Base-by-base conservation (phyloP, 768 basidiomycete genomes). In the Paxillus rubicundulus region DNA sequence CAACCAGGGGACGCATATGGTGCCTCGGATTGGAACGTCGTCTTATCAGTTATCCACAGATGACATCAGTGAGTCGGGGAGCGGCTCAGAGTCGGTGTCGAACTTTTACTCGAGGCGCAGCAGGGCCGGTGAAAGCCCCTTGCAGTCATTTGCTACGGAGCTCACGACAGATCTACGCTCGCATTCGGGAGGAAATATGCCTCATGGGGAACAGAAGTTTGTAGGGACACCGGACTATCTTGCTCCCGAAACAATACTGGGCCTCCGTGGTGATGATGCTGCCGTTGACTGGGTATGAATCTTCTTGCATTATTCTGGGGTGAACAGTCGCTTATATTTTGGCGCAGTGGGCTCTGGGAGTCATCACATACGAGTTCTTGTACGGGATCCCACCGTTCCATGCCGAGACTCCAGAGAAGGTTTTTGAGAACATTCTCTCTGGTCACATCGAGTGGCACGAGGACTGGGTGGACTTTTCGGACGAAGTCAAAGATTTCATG, bases 171-270 rank as follows among this genome's bases (percentile, higher is more conserved):
- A 92, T 66, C 73, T 92, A 34, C 82, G 89, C 24, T 90, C 89
- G 28, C 86, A 93, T 71, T 69, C 70, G 2, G 69, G 69, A 4
- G 74, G 77, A 21, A 77, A 80, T 7, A 88, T 89, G 2, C 87
- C 89, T 17, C 85, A 86, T 16, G 85, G 86, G 16, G 91, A 93
- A 54, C 90, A 93, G 72, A 92, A 92, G 71, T 94, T 98, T 62
- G 96, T 96, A 21, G 96, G 96, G 18, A 99, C 96, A 4, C 96
- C 96, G 4, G 96, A 99, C 68, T 99, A 99, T 68, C 80, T 98
- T 39, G 94, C 95, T 13, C 95, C 95, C 2, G 92, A 96, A 71
- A 93, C 88, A 7, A 96, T 98, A 53, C 82, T 98, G 50, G 97
- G 97, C 48, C 79, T 98, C 56, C 89, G 94, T 39, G 91, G 92